These are phyloP conservation scores for Candida caryicola DNA, from an alignment of 805 yeast species.

Conservation along the genomic window DNA sequence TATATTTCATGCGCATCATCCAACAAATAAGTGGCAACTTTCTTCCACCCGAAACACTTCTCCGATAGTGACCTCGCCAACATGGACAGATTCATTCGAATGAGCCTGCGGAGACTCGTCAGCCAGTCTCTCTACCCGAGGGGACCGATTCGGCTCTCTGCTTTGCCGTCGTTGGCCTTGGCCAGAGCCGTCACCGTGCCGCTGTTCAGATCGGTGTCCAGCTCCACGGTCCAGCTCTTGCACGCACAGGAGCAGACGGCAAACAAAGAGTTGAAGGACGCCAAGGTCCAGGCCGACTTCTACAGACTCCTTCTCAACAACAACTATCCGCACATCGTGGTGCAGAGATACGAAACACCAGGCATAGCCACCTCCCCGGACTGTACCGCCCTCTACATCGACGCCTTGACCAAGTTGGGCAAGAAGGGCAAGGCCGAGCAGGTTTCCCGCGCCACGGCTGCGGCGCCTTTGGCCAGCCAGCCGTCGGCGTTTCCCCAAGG, in stretches of 20 bases:
- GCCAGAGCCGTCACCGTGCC: background rate
- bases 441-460: constrained; percentile 44
- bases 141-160: background rate
- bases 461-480: constrained; percentile 6
- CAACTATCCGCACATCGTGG: constrained; percentile 93
- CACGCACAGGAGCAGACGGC: constrained; percentile 76
- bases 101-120: background rate
- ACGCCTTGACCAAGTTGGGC: constrained; percentile 78
- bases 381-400: constrained; percentile 74
- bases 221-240: constrained; percentile 27
- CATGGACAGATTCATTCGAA: background rate
- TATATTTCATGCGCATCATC: background rate
- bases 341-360: constrained; percentile 89
- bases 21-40: background rate
- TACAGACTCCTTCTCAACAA: constrained; percentile 70
- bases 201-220: constrained; percentile 18
- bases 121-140: background rate
- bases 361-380: constrained; percentile 85
- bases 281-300: constrained; percentile 77
- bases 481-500: constrained; percentile 25
- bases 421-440: constrained; percentile 74
- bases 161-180: background rate
- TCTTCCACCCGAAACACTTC: background rate
- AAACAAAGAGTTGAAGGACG: constrained; percentile 65
- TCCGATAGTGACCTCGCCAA: background rate